Percentiles rank a stretch among this genome's conserved stretches.
phyloP scores from a whole-genome alignment of 306 rosid genomes.

The Mucuna pruriens region DNA sequence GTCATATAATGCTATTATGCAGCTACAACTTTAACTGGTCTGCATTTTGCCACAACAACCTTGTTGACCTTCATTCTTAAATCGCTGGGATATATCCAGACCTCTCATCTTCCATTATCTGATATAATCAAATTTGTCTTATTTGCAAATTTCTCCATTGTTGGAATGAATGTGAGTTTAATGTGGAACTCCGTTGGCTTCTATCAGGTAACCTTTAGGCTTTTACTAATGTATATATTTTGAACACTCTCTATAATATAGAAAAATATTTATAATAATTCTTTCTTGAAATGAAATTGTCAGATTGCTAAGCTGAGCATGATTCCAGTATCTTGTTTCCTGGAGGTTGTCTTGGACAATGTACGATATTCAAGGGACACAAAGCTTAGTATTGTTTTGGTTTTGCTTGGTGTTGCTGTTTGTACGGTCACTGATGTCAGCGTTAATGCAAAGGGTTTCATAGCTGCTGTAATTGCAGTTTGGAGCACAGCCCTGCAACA shows the following conservation, averaged over 20 bases:
- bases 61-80: conserved; percentile 67
- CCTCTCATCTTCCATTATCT: conserved; percentile 66
- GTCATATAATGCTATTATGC: conserved; percentile 47
- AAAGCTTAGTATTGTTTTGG: conserved; percentile 73
- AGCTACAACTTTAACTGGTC: conserved; percentile 87
- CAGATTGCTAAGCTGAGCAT: conserved; percentile 91
- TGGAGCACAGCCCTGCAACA: conserved; percentile 89
- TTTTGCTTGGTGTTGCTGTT: conserved; percentile 84
- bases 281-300: conserved; percentile 36
- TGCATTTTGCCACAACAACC: conserved; percentile 83
- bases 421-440: conserved; percentile 93
- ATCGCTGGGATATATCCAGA: conserved; percentile 74
- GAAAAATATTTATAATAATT: conserved; percentile 32
- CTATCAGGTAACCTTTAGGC: conserved; percentile 64
- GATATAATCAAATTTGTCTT: conserved; percentile 79
- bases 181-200: conserved; percentile 96
- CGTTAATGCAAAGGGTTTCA: conserved; percentile 77
- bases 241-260: neutral
- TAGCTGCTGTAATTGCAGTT: conserved; percentile 77
- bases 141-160: conserved; percentile 87
- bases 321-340: conserved; percentile 86
- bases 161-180: conserved; percentile 89
- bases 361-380: conserved; percentile 86
- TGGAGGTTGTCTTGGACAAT: conserved; percentile 76
- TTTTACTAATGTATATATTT: conserved; percentile 10